A percentile compares a stretch with the other conserved stretches of the same genome.
Conservation (phyloP, 352 stramenopile species). For the Pythium utonaiense region DNA sequence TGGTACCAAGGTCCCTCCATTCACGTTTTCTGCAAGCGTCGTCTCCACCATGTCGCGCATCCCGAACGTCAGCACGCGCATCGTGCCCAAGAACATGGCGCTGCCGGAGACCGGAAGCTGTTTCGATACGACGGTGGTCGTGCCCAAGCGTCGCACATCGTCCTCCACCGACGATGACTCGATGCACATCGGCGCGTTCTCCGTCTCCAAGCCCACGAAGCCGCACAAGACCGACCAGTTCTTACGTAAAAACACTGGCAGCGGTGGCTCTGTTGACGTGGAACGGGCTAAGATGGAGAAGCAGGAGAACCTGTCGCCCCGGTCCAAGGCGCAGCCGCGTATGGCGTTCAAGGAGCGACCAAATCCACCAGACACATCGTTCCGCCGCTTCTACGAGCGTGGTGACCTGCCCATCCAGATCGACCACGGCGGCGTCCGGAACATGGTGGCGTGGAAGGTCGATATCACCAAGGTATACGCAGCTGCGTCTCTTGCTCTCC, state of each 20-base stretch:
- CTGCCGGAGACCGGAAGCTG: constrained; percentile 91
- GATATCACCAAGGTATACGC: constrained; percentile 85
- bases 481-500: no score
- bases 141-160: constrained; percentile 57
- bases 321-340: constrained; percentile 44
- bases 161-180: constrained; percentile 72
- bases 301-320: constrained; percentile 43
- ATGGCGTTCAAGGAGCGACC: constrained; percentile 90
- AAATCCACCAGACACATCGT: constrained; percentile 92
- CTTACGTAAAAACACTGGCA: constrained; percentile 88
- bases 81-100: constrained; percentile 70
- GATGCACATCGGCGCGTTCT: constrained; percentile 84
- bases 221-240: constrained; percentile 86
- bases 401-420: constrained; percentile 97
- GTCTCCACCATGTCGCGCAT: constrained; percentile 58
- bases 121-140: constrained; percentile 90
- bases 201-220: constrained; percentile 85
- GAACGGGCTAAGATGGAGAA: constrained; percentile 52
- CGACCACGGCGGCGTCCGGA: constrained; percentile 94
- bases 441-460: constrained; percentile 97
- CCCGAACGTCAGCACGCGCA: constrained; percentile 78
- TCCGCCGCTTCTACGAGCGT: constrained; percentile 89
- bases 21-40: constrained; percentile 18
- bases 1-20: background rate
- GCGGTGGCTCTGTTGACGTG: constrained; percentile 76